Conservation (phyloP, 345 rosid species). For the Cardamine resedifolia region DNA sequence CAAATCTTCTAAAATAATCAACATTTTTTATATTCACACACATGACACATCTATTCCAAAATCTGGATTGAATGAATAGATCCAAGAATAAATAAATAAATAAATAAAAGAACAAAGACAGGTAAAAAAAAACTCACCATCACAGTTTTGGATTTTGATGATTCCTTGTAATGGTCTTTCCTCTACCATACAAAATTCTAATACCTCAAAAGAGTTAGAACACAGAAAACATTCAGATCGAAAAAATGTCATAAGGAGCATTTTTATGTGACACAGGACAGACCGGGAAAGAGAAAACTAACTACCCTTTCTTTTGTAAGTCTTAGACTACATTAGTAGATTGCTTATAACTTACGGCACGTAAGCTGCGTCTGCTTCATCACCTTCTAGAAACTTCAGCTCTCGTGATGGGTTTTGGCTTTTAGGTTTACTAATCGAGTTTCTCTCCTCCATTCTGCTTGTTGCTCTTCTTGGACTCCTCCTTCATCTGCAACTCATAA, state of each 20-base stretch:
- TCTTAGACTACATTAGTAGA: slow-evolving; percentile 1
- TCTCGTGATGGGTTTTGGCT: neutral
- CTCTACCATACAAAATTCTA: slow-evolving; percentile 1
- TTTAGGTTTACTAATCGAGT: slow-evolving; percentile 16
- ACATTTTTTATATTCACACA: neutral
- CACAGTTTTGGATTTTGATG: neutral
- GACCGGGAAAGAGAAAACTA: slow-evolving; percentile 8
- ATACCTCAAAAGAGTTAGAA: neutral
- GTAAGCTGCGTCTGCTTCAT: neutral
- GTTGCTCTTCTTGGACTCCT: slow-evolving; percentile 31
- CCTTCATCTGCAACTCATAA: slow-evolving; percentile 26
- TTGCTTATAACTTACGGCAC: neutral
- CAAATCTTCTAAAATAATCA: neutral
- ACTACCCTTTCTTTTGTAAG: neutral
- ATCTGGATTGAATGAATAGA: neutral
- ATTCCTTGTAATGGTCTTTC: neutral
- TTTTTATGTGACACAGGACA: neutral
- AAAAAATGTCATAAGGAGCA: neutral
- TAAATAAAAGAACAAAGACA: neutral
- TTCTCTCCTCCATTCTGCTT: slow-evolving; percentile 17
- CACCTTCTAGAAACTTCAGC: neutral
- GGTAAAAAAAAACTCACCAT: neutral
- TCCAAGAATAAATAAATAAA: neutral
- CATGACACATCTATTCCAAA: neutral
- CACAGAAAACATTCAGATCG: neutral